A percentile compares a stretch with the other conserved stretches of the same genome.
Evolutionary conservation across 2,329 filamentous ascomycete genomes (phyloP).

Genomic region (Colletotrichum tabaci): DNA sequence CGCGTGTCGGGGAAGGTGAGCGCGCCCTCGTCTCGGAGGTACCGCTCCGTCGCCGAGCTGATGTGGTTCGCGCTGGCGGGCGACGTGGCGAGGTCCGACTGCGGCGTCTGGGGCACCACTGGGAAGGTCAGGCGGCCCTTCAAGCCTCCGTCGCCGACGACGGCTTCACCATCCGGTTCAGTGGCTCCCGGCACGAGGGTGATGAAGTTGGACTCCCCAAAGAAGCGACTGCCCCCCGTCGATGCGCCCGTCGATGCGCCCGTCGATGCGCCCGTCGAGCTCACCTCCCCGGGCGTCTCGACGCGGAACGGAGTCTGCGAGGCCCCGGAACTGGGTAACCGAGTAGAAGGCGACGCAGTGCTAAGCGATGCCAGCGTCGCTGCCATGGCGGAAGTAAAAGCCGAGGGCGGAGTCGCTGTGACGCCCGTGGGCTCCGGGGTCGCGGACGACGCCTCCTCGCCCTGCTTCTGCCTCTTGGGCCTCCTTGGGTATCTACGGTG

Average conservation of each 20-base stretch:
- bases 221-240: slow-evolving; percentile 48
- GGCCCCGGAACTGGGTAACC: slow-evolving; percentile 9
- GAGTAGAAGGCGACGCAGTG: slow-evolving; percentile 33
- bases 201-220: slow-evolving; percentile 57
- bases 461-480: slow-evolving; percentile 28
- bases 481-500: slow-evolving; percentile 42
- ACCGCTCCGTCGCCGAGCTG: slow-evolving; percentile 43
- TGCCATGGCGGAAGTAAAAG: slow-evolving; percentile 25
- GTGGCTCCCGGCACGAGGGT: slow-evolving; percentile 48
- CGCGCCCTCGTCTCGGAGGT: slow-evolving; percentile 44
- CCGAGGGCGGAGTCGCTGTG: background rate
- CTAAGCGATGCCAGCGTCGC: slow-evolving; percentile 30
- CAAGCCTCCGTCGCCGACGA: slow-evolving; percentile 7
- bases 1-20: slow-evolving; percentile 43
- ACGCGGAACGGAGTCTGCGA: slow-evolving; percentile 32
- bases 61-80: slow-evolving; percentile 35
- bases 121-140: slow-evolving; percentile 43
- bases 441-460: slow-evolving; percentile 3
- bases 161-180: slow-evolving; percentile 12
- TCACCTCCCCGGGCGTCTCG: slow-evolving; percentile 29
- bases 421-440: slow-evolving; percentile 6
- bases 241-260: background rate
- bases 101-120: slow-evolving; percentile 29
- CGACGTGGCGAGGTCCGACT: slow-evolving; percentile 29
- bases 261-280: slow-evolving; percentile 4